These are phyloP conservation scores for Ophiostoma fasciatum DNA, from an alignment of 2,329 filamentous ascomycete species.

Conservation along the genomic window DNA sequence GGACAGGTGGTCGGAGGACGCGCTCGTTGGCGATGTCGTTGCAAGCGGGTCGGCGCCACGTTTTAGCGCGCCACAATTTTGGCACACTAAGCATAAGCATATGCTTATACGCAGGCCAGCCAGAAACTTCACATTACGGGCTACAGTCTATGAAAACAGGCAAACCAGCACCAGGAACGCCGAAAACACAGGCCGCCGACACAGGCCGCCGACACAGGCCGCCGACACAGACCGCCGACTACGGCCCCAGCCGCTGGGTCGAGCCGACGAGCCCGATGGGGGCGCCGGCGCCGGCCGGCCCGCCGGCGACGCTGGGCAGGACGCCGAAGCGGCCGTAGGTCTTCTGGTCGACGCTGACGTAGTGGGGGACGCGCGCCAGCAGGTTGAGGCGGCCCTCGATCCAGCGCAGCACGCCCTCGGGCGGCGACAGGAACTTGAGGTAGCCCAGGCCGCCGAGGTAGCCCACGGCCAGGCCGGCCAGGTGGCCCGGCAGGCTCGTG, in stretches of 20 bases:
- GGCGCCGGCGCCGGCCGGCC: constrained; percentile 23
- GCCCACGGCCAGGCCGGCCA: constrained; percentile 70
- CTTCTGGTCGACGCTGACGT: constrained; percentile 90
- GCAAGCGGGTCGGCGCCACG: too few relatives aligned
- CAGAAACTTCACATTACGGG: too few relatives aligned
- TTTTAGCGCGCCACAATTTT: too few relatives aligned
- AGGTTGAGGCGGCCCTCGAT: constrained; percentile 81
- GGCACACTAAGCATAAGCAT: too few relatives aligned
- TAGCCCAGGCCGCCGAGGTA: constrained; percentile 87
- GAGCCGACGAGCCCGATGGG: constrained; percentile 48
- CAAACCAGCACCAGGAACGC: too few relatives aligned
- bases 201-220: too few relatives aligned
- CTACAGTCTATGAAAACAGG: too few relatives aligned
- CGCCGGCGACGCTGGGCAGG: constrained; percentile 37
- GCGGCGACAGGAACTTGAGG: constrained; percentile 77
- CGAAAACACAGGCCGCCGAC: too few relatives aligned
- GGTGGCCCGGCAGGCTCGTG: constrained; percentile 73
- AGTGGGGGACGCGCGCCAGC: constrained; percentile 71
- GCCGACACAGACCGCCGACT: too few relatives aligned
- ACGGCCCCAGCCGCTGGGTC: constrained; percentile 56
- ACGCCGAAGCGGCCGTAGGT: constrained; percentile 88
- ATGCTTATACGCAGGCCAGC: too few relatives aligned
- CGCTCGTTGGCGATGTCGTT: too few relatives aligned
- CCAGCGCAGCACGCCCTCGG: constrained; percentile 76
- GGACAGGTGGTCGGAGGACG: too few relatives aligned